These are phyloP conservation scores for Sutorius australiensis DNA, from an alignment of 768 basidiomycete genomes.

Conservation along the genomic window DNA sequence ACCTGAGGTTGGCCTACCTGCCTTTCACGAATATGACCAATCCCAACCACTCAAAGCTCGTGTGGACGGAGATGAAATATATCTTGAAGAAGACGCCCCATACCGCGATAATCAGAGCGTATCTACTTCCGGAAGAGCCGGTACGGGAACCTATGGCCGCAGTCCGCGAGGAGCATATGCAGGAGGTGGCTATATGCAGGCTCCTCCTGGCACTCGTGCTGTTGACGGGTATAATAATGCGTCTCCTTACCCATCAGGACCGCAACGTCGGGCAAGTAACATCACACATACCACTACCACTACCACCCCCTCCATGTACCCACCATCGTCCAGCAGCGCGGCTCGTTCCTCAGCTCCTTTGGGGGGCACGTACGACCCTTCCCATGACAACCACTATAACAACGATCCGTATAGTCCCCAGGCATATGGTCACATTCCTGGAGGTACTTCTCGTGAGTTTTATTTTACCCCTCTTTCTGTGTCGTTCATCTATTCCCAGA, in stretches of 20 bases:
- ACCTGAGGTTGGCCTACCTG: constrained; percentile 66
- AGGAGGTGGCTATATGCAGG: constrained; percentile 64
- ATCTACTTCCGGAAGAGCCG: constrained; percentile 19
- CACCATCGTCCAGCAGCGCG: constrained; percentile 29
- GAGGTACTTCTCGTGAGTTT: constrained; percentile 53
- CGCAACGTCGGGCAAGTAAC: constrained; percentile 38
- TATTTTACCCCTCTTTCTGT: neutral
- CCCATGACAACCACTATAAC: constrained; percentile 19
- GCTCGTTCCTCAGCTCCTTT: constrained; percentile 8
- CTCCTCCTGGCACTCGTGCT: constrained; percentile 59
- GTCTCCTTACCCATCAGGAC: constrained; percentile 43
- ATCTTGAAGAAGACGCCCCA: constrained; percentile 46
- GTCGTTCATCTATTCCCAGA: constrained; percentile 37
- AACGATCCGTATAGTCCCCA: constrained; percentile 29
- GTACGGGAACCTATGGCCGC: constrained; percentile 31
- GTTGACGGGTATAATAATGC: constrained; percentile 71
- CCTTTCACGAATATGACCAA: constrained; percentile 63
- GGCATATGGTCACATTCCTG: constrained; percentile 51
- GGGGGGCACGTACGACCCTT: constrained; percentile 18
- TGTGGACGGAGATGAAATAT: constrained; percentile 53
- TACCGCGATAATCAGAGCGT: constrained; percentile 32
- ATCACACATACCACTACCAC: constrained; percentile 39
- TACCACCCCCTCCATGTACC: constrained; percentile 37
- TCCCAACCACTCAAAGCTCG: constrained; percentile 62
- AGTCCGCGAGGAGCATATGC: constrained; percentile 34